Conservation (phyloP, 169 alveolate genomes). For the Theileria parva region DNA sequence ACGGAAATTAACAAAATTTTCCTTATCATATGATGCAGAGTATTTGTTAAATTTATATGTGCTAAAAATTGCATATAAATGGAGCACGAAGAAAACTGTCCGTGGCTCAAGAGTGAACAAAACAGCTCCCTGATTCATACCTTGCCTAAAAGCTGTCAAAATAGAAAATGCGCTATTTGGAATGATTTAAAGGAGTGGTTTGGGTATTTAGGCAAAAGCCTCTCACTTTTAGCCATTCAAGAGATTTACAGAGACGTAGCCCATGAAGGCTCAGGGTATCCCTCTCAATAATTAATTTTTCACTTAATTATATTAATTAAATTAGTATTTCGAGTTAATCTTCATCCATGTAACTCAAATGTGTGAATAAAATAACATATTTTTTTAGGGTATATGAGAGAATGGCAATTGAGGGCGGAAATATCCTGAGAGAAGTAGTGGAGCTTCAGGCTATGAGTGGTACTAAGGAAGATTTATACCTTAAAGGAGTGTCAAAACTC, state of each 20-base stretch:
- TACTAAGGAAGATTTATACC: conserved; percentile 33
- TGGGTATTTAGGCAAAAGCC: conserved; percentile 53
- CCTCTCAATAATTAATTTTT: background rate
- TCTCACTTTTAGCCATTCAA: conserved; percentile 46
- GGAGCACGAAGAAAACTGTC: conserved; percentile 71
- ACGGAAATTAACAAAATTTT: background rate
- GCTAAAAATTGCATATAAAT: conserved; percentile 26
- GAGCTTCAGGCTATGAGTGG: conserved; percentile 39
- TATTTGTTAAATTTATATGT: conserved; percentile 1
- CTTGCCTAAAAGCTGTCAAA: conserved; percentile 47
- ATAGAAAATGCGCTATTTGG: conserved; percentile 69
- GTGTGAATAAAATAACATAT: background rate
- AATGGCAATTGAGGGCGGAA: conserved; percentile 69
- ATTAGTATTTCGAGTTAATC: background rate
- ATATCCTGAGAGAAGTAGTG: conserved; percentile 43
- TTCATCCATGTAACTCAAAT: background rate
- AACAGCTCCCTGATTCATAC: conserved; percentile 36
- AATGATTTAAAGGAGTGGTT: conserved; percentile 65
- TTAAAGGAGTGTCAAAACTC: conserved; percentile 38
- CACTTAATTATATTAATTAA: background rate
- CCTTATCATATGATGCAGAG: background rate
- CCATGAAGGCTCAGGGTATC: conserved; percentile 67
- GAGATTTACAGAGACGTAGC: conserved; percentile 67
- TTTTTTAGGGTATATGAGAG: conserved; percentile 58
- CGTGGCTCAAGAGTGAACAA: conserved; percentile 44